phyloP scores from a whole-genome alignment of 768 basidiomycete species.

The Tremella fuciformis region DNA sequence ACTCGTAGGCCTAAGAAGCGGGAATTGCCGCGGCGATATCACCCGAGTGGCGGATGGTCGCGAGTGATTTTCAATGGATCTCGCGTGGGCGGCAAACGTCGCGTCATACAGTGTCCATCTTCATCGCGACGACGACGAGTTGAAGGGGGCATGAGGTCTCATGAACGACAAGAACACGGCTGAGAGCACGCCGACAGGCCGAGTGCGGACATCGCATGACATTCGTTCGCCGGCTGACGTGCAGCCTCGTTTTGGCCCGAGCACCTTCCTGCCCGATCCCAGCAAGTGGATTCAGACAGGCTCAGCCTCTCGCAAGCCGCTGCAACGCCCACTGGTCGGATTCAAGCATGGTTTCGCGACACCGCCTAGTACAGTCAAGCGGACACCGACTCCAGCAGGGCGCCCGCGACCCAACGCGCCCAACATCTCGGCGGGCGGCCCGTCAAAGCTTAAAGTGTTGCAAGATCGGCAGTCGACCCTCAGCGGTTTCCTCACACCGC shows the following conservation, averaged over 20 bases:
- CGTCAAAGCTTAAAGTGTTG: conserved; percentile 1
- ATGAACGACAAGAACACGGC: background rate
- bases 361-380: conserved; percentile 17
- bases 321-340: conserved; percentile 31
- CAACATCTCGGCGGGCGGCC: conserved; percentile 3
- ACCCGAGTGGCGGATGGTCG: no score
- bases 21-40: no score
- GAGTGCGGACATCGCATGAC: background rate
- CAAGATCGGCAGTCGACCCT: conserved; percentile 17
- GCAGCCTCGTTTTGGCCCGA: conserved; percentile 10
- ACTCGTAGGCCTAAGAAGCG: no score
- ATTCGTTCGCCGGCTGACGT: background rate
- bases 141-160: no score
- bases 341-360: conserved; percentile 29
- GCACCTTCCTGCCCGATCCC: conserved; percentile 37
- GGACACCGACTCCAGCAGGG: conserved; percentile 7
- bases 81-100: no score
- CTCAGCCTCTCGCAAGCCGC: conserved; percentile 9
- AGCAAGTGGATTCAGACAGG: conserved; percentile 37
- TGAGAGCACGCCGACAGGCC: conserved; percentile 3
- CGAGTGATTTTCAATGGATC: no score
- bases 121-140: no score
- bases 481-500: conserved; percentile 25
- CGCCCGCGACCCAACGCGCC: background rate
- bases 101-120: no score